These are phyloP conservation scores for Kwoniella dejecticola DNA, from an alignment of 768 basidiomycete species.

Conservation along the genomic window DNA sequence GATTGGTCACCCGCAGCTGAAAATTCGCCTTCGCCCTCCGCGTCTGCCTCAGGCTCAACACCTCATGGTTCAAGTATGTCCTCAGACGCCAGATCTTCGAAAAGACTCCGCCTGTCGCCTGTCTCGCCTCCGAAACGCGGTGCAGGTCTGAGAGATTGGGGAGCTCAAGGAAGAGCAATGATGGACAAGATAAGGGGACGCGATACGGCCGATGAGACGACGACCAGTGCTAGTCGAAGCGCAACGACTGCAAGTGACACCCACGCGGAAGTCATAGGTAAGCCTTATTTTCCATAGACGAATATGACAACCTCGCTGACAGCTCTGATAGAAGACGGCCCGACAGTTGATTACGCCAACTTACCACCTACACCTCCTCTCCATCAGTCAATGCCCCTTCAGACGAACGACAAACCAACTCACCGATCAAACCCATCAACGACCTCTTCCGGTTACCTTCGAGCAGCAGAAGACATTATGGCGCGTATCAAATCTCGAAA, in stretches of 20 bases:
- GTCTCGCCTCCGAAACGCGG: conserved; percentile 25
- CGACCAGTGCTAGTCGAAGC: conserved; percentile 33
- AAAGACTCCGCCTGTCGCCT: conserved; percentile 41
- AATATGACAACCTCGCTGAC: background rate
- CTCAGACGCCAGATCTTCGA: conserved; percentile 32
- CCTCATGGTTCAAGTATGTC: conserved; percentile 15
- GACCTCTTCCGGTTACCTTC: conserved; percentile 61
- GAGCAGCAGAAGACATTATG: conserved; percentile 78
- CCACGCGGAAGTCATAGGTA: conserved; percentile 16
- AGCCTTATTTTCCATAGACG: conserved; percentile 1
- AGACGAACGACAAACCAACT: conserved; percentile 17
- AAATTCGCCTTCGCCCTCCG: conserved; percentile 12
- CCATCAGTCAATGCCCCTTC: background rate
- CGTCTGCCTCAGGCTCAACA: conserved; percentile 22
- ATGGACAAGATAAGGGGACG: conserved; percentile 46
- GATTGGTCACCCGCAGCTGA: conserved; percentile 31
- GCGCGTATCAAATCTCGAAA: conserved; percentile 68
- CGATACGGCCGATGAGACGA: conserved; percentile 42
- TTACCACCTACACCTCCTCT: conserved; percentile 42
- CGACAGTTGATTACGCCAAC: conserved; percentile 29
- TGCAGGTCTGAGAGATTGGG: conserved; percentile 44
- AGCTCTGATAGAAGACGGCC: conserved; percentile 5
- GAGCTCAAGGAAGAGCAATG: conserved; percentile 46
- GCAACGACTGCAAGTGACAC: conserved; percentile 5
- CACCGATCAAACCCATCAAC: conserved; percentile 51